Evolutionary conservation across 306 rosid species (phyloP).

Genomic region (Medicago ruthenica): DNA sequence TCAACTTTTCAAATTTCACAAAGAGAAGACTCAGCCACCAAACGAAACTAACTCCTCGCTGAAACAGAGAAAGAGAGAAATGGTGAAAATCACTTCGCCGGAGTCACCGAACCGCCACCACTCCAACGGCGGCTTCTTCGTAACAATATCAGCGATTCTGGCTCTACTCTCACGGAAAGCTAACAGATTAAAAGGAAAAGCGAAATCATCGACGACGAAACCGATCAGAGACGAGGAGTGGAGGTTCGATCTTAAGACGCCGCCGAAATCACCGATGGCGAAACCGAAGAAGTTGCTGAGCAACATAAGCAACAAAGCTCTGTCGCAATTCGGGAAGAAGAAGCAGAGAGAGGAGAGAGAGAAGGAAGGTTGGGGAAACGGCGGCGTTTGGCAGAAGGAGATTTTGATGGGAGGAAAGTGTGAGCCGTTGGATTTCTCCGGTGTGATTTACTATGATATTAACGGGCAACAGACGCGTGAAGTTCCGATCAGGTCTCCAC

Average conservation of each 20-base stretch:
- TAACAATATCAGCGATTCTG: slow-evolving; percentile 51
- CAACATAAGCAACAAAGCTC: slow-evolving; percentile 68
- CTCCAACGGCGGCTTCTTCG: slow-evolving; percentile 38
- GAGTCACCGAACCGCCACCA: slow-evolving; percentile 47
- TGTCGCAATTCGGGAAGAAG: slow-evolving; percentile 42
- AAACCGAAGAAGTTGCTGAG: slow-evolving; percentile 71
- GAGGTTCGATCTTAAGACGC: slow-evolving; percentile 28
- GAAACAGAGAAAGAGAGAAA: slow-evolving; percentile 12
- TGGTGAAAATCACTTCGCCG: slow-evolving; percentile 36
- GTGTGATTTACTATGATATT: slow-evolving; percentile 71
- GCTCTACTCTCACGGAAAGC: slow-evolving; percentile 51
- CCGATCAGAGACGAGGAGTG: slow-evolving; percentile 16
- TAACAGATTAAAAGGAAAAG: slow-evolving; percentile 45
- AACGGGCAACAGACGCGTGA: slow-evolving; percentile 61
- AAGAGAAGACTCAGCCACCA: neutral
- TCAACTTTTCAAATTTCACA: neutral
- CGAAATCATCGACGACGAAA: neutral
- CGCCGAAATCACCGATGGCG: slow-evolving; percentile 47
- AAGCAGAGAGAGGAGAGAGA: slow-evolving; percentile 34
- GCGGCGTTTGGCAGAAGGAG: slow-evolving; percentile 93
- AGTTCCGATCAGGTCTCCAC: slow-evolving; percentile 73
- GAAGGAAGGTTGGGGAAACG: slow-evolving; percentile 67
- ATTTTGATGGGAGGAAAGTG: slow-evolving; percentile 93
- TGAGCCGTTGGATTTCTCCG: slow-evolving; percentile 84
- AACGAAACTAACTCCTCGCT: neutral